A percentile compares a stretch with the other conserved stretches of the same genome.
phyloP scores from a whole-genome alignment of 1,284 basidiomycete genomes.

The Schizophyllum commune region DNA sequence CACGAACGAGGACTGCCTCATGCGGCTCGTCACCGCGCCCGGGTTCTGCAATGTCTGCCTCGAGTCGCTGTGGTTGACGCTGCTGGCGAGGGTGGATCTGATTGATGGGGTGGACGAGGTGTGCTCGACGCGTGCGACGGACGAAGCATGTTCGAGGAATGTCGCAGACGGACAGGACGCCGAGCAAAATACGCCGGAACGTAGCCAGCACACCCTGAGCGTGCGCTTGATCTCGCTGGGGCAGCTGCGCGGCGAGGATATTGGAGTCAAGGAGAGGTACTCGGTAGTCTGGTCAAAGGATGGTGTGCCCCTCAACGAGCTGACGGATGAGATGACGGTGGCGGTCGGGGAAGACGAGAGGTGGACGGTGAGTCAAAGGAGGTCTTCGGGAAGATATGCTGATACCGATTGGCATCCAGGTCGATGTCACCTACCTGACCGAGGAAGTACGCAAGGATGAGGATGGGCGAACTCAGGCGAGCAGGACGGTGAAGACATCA shows the following conservation, averaged over 20 bases:
- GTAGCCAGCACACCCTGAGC: background rate
- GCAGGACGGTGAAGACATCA: background rate
- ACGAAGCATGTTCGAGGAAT: background rate
- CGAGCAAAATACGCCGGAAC: too few relatives aligned
- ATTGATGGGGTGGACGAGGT: conserved; percentile 39
- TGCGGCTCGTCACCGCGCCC: conserved; percentile 66
- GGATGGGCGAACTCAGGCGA: background rate
- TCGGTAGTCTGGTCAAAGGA: background rate
- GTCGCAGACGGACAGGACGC: too few relatives aligned
- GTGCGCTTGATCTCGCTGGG: background rate
- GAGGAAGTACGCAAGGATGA: background rate
- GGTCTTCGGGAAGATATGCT: too few relatives aligned
- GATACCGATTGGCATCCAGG: conserved; percentile 31
- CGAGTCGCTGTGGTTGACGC: conserved; percentile 64
- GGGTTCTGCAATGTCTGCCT: conserved; percentile 73
- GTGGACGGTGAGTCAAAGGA: background rate
- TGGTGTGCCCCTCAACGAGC: background rate
- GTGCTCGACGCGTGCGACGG: background rate
- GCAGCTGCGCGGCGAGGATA: background rate
- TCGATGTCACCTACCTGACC: background rate
- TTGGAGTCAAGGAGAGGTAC: background rate
- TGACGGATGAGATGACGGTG: background rate
- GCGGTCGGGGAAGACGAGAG: background rate
- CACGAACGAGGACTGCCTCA: conserved; percentile 80
- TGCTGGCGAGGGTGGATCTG: conserved; percentile 50